Conservation (phyloP, 192 early-diverging fungal genomes). For the Umbelopsis ramanniana region DNA sequence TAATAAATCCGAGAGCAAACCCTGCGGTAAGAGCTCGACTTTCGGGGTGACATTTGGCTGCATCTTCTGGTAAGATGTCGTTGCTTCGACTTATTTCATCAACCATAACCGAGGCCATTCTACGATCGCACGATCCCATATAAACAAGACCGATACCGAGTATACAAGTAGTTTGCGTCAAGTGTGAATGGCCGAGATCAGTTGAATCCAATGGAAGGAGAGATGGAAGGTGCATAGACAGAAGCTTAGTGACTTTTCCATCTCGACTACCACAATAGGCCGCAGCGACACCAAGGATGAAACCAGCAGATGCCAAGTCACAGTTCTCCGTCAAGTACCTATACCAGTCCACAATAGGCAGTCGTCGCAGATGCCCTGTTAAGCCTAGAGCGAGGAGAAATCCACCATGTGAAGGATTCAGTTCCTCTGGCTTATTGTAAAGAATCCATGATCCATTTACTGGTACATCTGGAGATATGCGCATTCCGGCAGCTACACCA, state of each 20-base stretch:
- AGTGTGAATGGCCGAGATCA: constrained; percentile 64
- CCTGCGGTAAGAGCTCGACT: constrained; percentile 80
- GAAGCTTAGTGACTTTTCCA: constrained; percentile 63
- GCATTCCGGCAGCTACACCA: constrained; percentile 80
- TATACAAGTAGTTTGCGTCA: constrained; percentile 70
- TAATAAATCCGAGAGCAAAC: constrained; percentile 84
- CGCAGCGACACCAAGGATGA: constrained; percentile 77
- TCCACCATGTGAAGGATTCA: constrained; percentile 72
- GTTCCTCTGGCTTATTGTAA: constrained; percentile 63
- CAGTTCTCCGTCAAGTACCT: constrained; percentile 72
- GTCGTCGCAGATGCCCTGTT: constrained; percentile 70
- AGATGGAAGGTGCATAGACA: constrained; percentile 78
- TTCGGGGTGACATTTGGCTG: constrained; percentile 48
- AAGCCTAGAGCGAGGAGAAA: constrained; percentile 84
- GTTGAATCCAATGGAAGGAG: constrained; percentile 63
- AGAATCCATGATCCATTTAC: constrained; percentile 82
- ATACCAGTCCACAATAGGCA: constrained; percentile 56
- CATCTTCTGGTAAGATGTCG: constrained; percentile 27
- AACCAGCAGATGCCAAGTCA: constrained; percentile 69
- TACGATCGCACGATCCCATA: constrained; percentile 67
- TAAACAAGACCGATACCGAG: constrained; percentile 81
- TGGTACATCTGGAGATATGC: constrained; percentile 59
- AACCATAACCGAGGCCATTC: constrained; percentile 76
- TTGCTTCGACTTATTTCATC: constrained; percentile 57
- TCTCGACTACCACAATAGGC: constrained; percentile 72